These are phyloP conservation scores for Aspergillus brasiliensis DNA, from an alignment of 2,329 filamentous ascomycete species.

Conservation along the genomic window DNA sequence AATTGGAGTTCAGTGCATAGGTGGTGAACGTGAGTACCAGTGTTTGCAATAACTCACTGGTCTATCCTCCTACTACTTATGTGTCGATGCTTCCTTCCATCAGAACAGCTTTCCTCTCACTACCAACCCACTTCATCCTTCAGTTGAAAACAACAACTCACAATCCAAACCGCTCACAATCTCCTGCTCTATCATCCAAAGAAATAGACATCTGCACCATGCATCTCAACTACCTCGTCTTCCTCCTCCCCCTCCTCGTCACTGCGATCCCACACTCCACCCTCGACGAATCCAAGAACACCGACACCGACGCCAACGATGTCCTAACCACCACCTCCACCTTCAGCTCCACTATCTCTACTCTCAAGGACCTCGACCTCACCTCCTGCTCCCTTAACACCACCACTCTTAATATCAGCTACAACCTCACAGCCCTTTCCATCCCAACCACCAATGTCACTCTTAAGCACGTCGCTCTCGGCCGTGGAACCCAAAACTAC, in stretches of 20 bases:
- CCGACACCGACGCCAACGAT: not conserved
- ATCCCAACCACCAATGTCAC: constrained; percentile 28
- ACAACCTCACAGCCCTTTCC: constrained; percentile 27
- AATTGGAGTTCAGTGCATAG: not conserved
- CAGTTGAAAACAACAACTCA: not conserved
- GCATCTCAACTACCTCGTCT: not conserved
- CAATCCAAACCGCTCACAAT: not conserved
- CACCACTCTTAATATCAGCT: constrained; percentile 17
- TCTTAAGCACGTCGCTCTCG: constrained; percentile 50
- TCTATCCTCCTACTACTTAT: no score
- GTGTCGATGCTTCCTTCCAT: no score
- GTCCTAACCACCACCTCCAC: not conserved
- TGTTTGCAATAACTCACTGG: no score
- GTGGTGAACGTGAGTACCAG: no score
- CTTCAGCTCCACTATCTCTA: constrained; percentile 2
- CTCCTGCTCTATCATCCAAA: not conserved
- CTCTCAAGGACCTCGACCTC: not conserved
- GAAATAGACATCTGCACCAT: not conserved
- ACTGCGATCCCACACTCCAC: not conserved
- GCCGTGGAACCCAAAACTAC: constrained; percentile 56
- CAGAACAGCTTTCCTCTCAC: no score
- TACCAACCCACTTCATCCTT: no score
- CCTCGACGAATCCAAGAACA: no score
- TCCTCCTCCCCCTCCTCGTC: not conserved
- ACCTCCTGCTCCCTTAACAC: constrained; percentile 25